These are phyloP conservation scores for Seiridium unicorne DNA, from an alignment of 2,329 filamentous ascomycete species.

Conservation along the genomic window DNA sequence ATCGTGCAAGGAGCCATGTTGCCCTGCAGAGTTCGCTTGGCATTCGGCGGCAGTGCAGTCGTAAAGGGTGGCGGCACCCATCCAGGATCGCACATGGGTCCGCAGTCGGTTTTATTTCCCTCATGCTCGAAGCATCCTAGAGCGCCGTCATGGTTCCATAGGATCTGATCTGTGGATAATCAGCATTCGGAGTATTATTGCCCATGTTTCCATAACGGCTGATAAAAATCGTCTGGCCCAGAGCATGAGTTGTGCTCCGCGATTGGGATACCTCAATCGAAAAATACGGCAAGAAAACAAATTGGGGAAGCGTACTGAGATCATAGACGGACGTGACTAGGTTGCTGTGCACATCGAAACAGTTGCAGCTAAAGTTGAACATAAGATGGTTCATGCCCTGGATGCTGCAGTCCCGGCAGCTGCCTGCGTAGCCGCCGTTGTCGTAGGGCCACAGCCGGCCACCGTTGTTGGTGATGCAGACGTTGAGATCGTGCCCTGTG, in stretches of 20 bases:
- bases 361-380: constrained; percentile 23
- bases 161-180: constrained; percentile 26
- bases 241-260: no score
- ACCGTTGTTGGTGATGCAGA: constrained; percentile 26
- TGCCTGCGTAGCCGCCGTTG: constrained; percentile 26
- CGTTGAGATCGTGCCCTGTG: constrained; percentile 34
- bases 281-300: neutral
- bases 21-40: neutral
- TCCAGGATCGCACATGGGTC: constrained; percentile 8
- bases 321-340: constrained; percentile 20
- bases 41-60: neutral
- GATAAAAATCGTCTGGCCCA: no score
- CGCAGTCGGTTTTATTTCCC: constrained; percentile 30
- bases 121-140: constrained; percentile 34
- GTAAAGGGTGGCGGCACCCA: neutral
- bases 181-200: constrained; percentile 2
- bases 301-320: constrained; percentile 19
- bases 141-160: constrained; percentile 35
- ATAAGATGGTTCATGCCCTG: constrained; percentile 20
- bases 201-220: neutral
- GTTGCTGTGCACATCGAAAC: constrained; percentile 16
- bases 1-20: neutral
- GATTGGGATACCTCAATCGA: no score
- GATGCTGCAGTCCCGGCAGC: constrained; percentile 25
- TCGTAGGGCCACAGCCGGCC: constrained; percentile 22